Evolutionary conservation across 1,139 yeast species (phyloP).

Genomic region (Pichia inconspicua): DNA sequence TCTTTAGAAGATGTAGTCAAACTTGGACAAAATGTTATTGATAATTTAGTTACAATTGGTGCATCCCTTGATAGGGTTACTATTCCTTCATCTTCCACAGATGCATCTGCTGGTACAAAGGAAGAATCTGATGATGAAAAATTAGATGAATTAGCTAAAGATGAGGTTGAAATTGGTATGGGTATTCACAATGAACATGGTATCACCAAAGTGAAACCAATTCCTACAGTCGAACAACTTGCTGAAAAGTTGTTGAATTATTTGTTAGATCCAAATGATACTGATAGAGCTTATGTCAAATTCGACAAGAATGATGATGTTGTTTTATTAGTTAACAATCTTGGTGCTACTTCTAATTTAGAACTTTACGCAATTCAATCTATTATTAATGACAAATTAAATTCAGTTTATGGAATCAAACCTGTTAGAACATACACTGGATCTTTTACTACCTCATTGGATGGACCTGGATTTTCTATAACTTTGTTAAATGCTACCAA

Average conservation of each 20-base stretch:
- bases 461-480: conserved; percentile 85
- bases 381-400: conserved; percentile 36
- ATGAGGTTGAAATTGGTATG: conserved; percentile 84
- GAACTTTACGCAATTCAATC: conserved; percentile 63
- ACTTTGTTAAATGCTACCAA: conserved; percentile 63
- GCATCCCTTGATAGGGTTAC: conserved; percentile 79
- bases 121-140: conserved; percentile 46
- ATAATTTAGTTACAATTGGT: conserved; percentile 74
- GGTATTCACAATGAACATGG: conserved; percentile 97
- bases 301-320: conserved; percentile 58
- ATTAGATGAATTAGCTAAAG: conserved; percentile 30
- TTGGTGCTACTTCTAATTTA: conserved; percentile 79
- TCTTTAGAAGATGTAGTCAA: conserved; percentile 43
- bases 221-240: conserved; percentile 57
- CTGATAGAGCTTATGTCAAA: conserved; percentile 64
- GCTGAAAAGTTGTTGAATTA: conserved; percentile 46
- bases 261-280: conserved; percentile 47
- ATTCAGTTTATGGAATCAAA: conserved; percentile 41
- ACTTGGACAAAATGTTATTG: conserved; percentile 55
- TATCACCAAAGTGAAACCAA: conserved; percentile 57
- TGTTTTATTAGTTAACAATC: conserved; percentile 63
- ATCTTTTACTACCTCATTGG: conserved; percentile 75
- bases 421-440: conserved; percentile 68
- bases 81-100: conserved; percentile 59
- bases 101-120: conserved; percentile 20